Conservation (phyloP, 176 grass and related monocot genomes). For the Ensete glaucum region DNA sequence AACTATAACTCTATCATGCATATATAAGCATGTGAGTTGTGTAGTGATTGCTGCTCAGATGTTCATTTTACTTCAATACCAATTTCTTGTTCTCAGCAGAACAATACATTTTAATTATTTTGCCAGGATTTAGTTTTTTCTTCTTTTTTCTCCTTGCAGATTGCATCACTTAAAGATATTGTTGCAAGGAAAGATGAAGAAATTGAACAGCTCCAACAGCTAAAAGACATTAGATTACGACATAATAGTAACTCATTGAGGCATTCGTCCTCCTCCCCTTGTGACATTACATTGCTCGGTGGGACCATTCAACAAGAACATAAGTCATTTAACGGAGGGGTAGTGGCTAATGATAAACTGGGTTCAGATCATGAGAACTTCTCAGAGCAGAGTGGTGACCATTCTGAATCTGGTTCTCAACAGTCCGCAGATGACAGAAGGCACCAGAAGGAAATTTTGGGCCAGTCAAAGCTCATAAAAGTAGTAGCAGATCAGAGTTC, state of each 20-base stretch:
- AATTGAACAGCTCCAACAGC: slow-evolving; percentile 11
- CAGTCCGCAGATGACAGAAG: slow-evolving; percentile 40
- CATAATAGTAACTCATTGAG: slow-evolving; percentile 38
- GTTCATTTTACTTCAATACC: too few species aligned
- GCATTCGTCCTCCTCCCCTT: slow-evolving; percentile 60
- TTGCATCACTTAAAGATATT: slow-evolving; percentile 10
- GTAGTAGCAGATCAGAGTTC: slow-evolving; percentile 22
- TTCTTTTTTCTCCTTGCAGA: background rate
- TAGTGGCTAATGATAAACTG: slow-evolving; percentile 22
- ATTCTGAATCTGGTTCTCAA: slow-evolving; percentile 64
- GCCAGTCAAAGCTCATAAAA: slow-evolving; percentile 22
- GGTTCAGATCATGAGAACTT: slow-evolving; percentile 41
- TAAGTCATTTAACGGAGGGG: slow-evolving; percentile 29
- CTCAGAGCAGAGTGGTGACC: slow-evolving; percentile 56
- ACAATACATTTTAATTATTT: too few species aligned
- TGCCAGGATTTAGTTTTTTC: background rate
- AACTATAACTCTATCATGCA: too few species aligned
- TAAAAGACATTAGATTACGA: slow-evolving; percentile 9
- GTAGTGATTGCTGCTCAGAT: too few species aligned
- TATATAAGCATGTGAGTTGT: too few species aligned
- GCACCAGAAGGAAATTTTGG: slow-evolving; percentile 28
- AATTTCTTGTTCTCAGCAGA: too few species aligned
- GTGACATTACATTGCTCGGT: slow-evolving; percentile 38
- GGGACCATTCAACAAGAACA: slow-evolving; percentile 30
- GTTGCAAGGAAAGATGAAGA: slow-evolving; percentile 1